Conservation (phyloP, 1,284 basidiomycete species). For the Fomitopsis pinicola region DNA sequence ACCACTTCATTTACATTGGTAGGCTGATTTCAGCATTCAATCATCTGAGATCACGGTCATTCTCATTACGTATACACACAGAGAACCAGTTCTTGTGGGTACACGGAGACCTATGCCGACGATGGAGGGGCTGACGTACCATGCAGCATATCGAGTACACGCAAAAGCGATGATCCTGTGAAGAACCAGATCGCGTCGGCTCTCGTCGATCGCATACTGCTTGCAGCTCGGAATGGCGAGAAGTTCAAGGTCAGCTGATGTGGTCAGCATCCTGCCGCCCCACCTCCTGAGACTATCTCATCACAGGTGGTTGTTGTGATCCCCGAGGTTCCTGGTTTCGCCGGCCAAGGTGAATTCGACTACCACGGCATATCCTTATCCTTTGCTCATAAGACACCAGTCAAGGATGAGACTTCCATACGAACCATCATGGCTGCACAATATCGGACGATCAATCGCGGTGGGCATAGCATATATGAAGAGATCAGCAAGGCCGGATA, state of each 20-base stretch:
- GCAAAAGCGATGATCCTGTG: conserved; percentile 52
- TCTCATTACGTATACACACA: conserved; percentile 19
- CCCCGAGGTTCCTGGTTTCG: conserved; percentile 79
- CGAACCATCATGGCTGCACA: conserved; percentile 84
- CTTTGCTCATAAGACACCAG: conserved; percentile 28
- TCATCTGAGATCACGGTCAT: not conserved
- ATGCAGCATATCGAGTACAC: conserved; percentile 72
- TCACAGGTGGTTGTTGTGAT: conserved; percentile 72
- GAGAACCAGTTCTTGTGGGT: conserved; percentile 95
- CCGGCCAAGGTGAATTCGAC: conserved; percentile 41
- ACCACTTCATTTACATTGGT: conserved; percentile 90
- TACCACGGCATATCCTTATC: not conserved
- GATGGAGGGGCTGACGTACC: not conserved
- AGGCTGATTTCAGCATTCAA: conserved; percentile 18
- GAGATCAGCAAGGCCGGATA: conserved; percentile 75
- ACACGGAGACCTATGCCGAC: not conserved
- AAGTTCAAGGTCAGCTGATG: conserved; percentile 69
- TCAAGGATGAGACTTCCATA: conserved; percentile 66
- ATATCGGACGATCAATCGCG: conserved; percentile 84
- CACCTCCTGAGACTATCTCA: no score
- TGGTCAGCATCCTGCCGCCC: no score
- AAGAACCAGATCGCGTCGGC: conserved; percentile 83
- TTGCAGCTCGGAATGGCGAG: conserved; percentile 63
- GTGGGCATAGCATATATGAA: conserved; percentile 84
- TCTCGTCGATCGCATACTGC: conserved; percentile 79